A percentile compares a stretch with the other conserved stretches of the same genome.
phyloP scores from a whole-genome alignment of 345 rosid genomes.

The Sisymbrium irio region DNA sequence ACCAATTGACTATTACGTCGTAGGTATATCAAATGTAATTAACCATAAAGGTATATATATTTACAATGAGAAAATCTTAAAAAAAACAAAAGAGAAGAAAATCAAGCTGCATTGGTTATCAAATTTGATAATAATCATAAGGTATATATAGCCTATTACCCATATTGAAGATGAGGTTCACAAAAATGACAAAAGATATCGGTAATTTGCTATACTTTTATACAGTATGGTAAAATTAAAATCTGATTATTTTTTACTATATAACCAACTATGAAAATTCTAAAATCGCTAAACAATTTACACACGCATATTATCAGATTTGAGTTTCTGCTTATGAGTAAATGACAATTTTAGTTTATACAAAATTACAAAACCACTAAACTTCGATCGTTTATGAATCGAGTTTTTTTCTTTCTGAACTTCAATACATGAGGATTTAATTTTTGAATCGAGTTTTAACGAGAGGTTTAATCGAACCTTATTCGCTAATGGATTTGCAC shows the following conservation, averaged over 20 bases:
- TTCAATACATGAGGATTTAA: too few relatives aligned
- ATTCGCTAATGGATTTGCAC: not conserved
- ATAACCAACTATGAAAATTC: not conserved
- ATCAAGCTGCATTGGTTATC: not conserved
- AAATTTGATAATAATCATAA: not conserved
- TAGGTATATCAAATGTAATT: not conserved
- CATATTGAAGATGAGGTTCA: not conserved
- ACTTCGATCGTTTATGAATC: not conserved
- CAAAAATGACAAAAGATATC: not conserved
- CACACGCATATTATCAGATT: not conserved
- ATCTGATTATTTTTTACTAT: not conserved
- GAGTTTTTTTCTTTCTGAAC: too few relatives aligned
- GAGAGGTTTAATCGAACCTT: not conserved
- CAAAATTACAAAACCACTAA: not conserved
- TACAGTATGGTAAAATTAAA: not conserved
- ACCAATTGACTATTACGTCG: not conserved
- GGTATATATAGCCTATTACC: not conserved
- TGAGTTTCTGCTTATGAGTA: not conserved
- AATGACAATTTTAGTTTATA: not conserved
- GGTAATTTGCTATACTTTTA: not conserved
- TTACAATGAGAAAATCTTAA: not conserved
- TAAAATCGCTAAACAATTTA: too few relatives aligned
- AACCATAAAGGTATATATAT: not conserved
- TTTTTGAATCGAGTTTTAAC: not conserved
- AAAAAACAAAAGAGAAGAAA: not conserved